phyloP scores from a whole-genome alignment of 1,284 basidiomycete genomes.

The Ustilago shanxiensis region DNA sequence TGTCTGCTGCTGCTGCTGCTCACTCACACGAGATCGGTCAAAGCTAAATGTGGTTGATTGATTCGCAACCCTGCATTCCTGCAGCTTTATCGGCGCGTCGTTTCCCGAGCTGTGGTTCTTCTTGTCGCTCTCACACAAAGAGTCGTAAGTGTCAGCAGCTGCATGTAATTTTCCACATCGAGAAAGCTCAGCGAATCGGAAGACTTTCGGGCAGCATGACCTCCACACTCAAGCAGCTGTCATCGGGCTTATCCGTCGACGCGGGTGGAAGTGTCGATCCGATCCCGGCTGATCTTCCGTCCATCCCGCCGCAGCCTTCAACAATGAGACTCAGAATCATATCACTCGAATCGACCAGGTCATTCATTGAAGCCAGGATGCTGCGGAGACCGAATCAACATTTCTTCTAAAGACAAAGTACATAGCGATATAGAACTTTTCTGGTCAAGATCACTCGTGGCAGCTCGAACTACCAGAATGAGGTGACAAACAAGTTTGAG shows the following conservation, averaged over 20 bases:
- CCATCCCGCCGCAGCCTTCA: neutral
- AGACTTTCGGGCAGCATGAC: conserved; percentile 3
- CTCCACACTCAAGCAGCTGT: conserved; percentile 3
- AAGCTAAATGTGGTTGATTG: neutral
- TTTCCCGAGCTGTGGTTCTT: neutral
- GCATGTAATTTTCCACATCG: conserved; percentile 1
- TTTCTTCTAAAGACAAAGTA: conserved; percentile 15
- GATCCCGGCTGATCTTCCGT: neutral
- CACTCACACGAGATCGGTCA: neutral
- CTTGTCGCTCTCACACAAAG: neutral
- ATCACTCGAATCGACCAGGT: neutral
- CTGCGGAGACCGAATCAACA: conserved; percentile 4
- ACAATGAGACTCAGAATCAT: neutral
- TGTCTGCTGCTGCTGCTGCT: neutral
- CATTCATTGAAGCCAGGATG: neutral
- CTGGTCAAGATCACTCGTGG: neutral
- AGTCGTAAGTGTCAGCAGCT: conserved; percentile 9
- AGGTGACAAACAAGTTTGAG: neutral
- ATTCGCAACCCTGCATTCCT: conserved; percentile 3
- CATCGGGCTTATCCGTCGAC: neutral
- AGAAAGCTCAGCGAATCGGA: neutral
- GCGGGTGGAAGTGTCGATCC: neutral
- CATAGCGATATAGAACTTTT: neutral
- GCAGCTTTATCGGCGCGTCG: neutral
- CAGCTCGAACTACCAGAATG: conserved; percentile 13